These are phyloP conservation scores for Solanum microdontum DNA, from an alignment of 257 asterid genomes.

Conservation along the genomic window DNA sequence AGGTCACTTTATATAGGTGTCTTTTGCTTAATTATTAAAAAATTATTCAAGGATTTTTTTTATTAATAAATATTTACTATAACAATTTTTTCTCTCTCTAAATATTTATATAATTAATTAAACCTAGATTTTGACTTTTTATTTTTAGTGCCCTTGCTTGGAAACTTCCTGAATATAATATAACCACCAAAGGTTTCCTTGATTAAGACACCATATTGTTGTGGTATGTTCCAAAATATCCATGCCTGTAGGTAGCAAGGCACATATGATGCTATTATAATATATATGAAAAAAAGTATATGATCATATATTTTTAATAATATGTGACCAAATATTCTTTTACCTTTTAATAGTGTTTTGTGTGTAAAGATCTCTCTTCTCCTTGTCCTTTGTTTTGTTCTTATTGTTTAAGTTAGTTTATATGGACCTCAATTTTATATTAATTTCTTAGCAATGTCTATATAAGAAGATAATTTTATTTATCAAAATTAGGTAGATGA, in stretches of 20 bases:
- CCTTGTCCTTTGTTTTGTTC: neutral
- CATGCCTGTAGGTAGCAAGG: constrained; percentile 4
- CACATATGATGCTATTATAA: neutral
- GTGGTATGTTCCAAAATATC: constrained; percentile 8
- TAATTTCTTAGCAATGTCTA: neutral
- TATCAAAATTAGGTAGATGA: neutral
- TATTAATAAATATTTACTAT: neutral
- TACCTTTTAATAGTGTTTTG: neutral
- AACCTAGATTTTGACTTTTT: neutral
- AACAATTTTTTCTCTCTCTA: neutral
- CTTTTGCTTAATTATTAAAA: neutral
- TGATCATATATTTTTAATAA: neutral
- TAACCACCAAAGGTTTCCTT: constrained; percentile 28
- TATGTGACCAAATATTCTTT: neutral
- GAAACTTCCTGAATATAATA: neutral
- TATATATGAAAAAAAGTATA: neutral
- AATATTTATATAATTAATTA: neutral
- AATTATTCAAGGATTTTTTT: neutral
- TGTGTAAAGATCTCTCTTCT: neutral
- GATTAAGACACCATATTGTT: constrained; percentile 15
- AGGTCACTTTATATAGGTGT: neutral
- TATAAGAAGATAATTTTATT: neutral
- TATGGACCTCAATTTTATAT: neutral
- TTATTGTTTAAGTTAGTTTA: neutral
- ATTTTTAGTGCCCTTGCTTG: neutral